phyloP scores from a whole-genome alignment of 805 yeast genomes.

The Teunomyces cretensis region DNA sequence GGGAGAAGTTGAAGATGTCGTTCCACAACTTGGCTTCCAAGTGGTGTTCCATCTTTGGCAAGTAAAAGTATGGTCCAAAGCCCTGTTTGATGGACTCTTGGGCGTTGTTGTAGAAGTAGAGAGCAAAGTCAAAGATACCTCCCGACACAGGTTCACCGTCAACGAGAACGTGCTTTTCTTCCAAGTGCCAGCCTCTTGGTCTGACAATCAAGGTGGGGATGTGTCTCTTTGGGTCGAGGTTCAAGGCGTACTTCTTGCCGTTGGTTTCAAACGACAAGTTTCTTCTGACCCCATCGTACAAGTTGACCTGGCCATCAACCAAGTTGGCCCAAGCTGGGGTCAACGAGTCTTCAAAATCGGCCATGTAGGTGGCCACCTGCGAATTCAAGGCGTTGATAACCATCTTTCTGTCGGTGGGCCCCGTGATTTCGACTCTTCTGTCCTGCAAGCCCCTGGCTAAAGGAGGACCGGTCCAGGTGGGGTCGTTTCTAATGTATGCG shows the following conservation, averaged over 20 bases:
- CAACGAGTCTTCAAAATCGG: constrained; percentile 82
- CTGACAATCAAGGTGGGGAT: constrained; percentile 78
- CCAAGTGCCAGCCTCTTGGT: constrained; percentile 89
- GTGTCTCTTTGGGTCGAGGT: constrained; percentile 50
- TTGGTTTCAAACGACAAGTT: constrained; percentile 47
- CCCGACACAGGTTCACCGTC: constrained; percentile 79
- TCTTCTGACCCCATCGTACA: constrained; percentile 73
- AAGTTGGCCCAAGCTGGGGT: constrained; percentile 83
- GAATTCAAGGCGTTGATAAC: constrained; percentile 79
- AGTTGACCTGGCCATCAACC: constrained; percentile 77
- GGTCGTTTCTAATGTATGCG: constrained; percentile 64
- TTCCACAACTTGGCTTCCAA: constrained; percentile 83
- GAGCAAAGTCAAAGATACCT: constrained; percentile 75
- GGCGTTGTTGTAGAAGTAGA: constrained; percentile 77
- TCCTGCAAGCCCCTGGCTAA: constrained; percentile 71
- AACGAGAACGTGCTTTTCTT: constrained; percentile 65
- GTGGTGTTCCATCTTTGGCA: constrained; percentile 87
- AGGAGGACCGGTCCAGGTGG: constrained; percentile 74
- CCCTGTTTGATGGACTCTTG: constrained; percentile 59
- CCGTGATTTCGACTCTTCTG: constrained; percentile 80
- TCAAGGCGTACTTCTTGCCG: constrained; percentile 45
- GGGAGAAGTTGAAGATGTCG: constrained; percentile 73
- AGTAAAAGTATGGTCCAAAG: constrained; percentile 76
- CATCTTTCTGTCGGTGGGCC: constrained; percentile 85
- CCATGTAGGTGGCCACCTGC: constrained; percentile 78